Conservation (phyloP, 1,284 basidiomycete genomes). For the Ustilago curta region DNA sequence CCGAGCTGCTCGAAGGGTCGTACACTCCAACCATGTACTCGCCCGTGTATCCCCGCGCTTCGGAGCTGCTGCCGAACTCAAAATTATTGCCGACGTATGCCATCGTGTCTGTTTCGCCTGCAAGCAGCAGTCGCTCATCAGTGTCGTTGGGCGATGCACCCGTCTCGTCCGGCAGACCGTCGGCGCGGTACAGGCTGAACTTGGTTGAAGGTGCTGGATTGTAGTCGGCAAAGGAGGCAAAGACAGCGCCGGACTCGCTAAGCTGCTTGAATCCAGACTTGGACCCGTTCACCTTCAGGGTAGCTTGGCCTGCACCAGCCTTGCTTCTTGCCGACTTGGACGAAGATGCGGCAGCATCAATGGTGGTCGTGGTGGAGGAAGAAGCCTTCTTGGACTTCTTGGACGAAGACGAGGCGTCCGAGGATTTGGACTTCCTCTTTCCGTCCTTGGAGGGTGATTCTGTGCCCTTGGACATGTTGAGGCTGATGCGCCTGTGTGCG, state of each 20-base stretch:
- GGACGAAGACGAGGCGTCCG: constrained; percentile 24
- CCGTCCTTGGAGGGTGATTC: constrained; percentile 24
- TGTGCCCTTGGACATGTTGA: constrained; percentile 22
- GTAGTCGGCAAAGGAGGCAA: constrained; percentile 53
- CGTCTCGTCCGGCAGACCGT: constrained; percentile 44
- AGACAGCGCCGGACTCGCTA: constrained; percentile 38
- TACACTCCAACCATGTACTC: constrained; percentile 67
- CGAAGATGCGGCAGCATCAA: constrained; percentile 21
- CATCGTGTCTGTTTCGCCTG: constrained; percentile 60
- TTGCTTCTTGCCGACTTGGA: constrained; percentile 26
- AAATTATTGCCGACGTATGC: constrained; percentile 61
- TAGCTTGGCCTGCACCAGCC: constrained; percentile 28
- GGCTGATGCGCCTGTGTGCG: background rate
- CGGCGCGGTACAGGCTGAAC: constrained; percentile 50
- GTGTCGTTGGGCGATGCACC: constrained; percentile 19
- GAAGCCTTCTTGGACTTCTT: constrained; percentile 47
- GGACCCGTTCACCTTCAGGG: constrained; percentile 26
- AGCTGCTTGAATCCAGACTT: constrained; percentile 22
- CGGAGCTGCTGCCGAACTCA: constrained; percentile 50
- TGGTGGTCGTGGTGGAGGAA: constrained; percentile 2
- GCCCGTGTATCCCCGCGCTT: constrained; percentile 61
- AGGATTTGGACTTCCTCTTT: constrained; percentile 42
- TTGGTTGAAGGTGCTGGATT: constrained; percentile 43
- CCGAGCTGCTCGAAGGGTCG: constrained; percentile 56
- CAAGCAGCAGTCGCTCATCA: constrained; percentile 57